Base-by-base conservation (phyloP, 352 stramenopile species). In the Phytopythium kandeliae region DNA sequence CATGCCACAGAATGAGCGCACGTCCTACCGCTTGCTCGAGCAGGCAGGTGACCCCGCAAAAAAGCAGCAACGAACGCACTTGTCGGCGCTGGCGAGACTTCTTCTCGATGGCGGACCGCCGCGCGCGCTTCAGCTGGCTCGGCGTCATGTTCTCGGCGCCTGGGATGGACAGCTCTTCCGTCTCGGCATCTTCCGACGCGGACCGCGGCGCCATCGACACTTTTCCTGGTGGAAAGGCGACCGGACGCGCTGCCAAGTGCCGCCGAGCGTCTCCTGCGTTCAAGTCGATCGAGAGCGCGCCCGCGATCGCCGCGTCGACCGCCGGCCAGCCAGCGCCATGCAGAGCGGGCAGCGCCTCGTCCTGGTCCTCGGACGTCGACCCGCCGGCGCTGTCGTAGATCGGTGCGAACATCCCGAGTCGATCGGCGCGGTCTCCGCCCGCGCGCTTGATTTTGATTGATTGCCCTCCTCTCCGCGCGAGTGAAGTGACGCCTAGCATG, bases 51-150 rank as follows among this genome's bases (percentile, higher is more conserved):
- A 31, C 9, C 4, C 28, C 28, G 9, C 28, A 31, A 31, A 31
- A 9, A 31, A 31, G 4, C 28, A 31, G 9, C 22, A 21, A 5
- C 37, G 16, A 15, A 24, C 26, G 26, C 44, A 52, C 53, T 35
- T 74, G 62, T 16, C 65, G 56, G 22, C 65, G 37, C 45, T 78
- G 68, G 24, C 68, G 41, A 22, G 68, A 86, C 51, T 82, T 79
- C 51, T 74, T 77, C 60, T 86, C 75, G 45, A 86, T 86, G 25
- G 73, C 75, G 8, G 75, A 84, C 31, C 75, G 69, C 24, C 75
- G 57, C 25, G 72, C 69, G 31, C 75, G 72, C 38, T 71, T 71
- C 31, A 35, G 37, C 40, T 71, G 55, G 3, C 24, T 44, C 28
- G 51, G 30, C 31, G 46, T 52, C 46, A 51, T 48, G 42, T 25